These are phyloP conservation scores for Geosiphon pyriformis DNA, from an alignment of 192 early-diverging fungal species.

Conservation along the genomic window DNA sequence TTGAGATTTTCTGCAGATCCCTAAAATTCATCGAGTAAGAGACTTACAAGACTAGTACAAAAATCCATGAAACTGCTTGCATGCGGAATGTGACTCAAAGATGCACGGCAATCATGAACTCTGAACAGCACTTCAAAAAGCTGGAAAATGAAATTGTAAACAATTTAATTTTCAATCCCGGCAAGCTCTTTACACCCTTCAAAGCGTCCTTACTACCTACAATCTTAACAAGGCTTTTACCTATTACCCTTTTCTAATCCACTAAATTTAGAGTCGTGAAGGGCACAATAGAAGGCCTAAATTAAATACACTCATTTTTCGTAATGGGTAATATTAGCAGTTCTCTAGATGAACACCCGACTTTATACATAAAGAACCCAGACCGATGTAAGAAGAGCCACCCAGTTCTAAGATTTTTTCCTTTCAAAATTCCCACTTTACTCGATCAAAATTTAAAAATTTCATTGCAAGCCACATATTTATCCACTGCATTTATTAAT, in stretches of 20 bases:
- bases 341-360: constrained; percentile 18
- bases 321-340: constrained; percentile 19
- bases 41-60: too few relatives aligned
- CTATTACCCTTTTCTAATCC: neutral
- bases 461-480: too few relatives aligned
- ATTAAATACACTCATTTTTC: neutral
- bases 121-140: too few relatives aligned
- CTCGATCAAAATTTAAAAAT: too few relatives aligned
- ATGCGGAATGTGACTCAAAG: neutral
- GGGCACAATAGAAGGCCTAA: neutral
- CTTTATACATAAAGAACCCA: constrained; percentile 17
- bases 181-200: too few relatives aligned
- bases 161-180: neutral
- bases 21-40: too few relatives aligned
- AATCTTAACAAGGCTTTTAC: too few relatives aligned
- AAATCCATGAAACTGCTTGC: neutral
- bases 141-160: neutral
- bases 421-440: too few relatives aligned
- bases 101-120: neutral
- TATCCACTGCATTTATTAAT: neutral
- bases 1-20: too few relatives aligned
- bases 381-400: constrained; percentile 19
- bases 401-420: too few relatives aligned
- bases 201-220: too few relatives aligned
- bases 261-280: neutral